Conservation (phyloP, 1,139 yeast species). For the Nakaseomyces bracarensis region DNA sequence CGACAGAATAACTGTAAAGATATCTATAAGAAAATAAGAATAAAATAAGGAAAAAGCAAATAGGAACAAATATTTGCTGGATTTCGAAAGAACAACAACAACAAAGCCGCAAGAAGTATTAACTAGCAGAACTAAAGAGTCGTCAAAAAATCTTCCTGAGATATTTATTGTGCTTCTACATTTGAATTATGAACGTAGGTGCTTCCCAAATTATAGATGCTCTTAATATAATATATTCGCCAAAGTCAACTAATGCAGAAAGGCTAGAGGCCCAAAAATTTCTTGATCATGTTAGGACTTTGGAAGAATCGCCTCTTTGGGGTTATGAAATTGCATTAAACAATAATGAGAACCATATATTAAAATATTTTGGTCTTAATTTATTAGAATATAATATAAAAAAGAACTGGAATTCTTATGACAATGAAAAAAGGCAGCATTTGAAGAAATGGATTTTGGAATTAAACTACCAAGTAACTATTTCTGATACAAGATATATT, state of each 20-base stretch:
- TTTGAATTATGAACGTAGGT: slow-evolving; percentile 31
- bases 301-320: slow-evolving; percentile 84
- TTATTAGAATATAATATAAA: slow-evolving; percentile 66
- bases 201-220: slow-evolving; percentile 67
- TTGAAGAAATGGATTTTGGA: slow-evolving; percentile 81
- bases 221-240: slow-evolving; percentile 67
- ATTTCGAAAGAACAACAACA: neutral
- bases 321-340: slow-evolving; percentile 79
- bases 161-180: too few relatives aligned
- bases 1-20: too few relatives aligned
- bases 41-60: too few relatives aligned
- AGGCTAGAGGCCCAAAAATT: slow-evolving; percentile 66
- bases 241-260: slow-evolving; percentile 55
- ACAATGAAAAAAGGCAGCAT: slow-evolving; percentile 57
- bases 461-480: slow-evolving; percentile 50
- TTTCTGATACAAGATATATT: slow-evolving; percentile 78
- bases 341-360: slow-evolving; percentile 35
- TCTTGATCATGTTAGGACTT: slow-evolving; percentile 64
- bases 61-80: too few relatives aligned
- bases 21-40: too few relatives aligned
- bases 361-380: slow-evolving; percentile 85
- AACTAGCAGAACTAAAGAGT: too few relatives aligned
- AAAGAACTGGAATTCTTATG: slow-evolving; percentile 46
- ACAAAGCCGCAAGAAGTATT: too few relatives aligned
- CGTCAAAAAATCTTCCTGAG: too few relatives aligned